phyloP scores from a whole-genome alignment of 1,284 basidiomycete genomes.

The Puccinia hordei region DNA sequence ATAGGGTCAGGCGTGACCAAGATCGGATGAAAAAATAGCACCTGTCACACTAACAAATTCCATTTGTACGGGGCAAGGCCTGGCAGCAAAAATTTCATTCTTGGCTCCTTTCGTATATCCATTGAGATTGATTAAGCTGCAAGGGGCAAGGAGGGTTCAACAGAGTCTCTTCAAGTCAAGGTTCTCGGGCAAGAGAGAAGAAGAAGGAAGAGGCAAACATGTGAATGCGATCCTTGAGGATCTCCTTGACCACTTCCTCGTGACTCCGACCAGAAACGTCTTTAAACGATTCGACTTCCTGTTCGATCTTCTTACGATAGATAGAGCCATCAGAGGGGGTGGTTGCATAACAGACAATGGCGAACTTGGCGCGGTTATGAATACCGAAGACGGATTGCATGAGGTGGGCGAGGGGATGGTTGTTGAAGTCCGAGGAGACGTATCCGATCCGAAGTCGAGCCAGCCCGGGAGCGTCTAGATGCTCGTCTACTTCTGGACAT shows the following conservation, averaged over 20 bases:
- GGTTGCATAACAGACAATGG: conserved; percentile 66
- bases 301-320: conserved; percentile 65
- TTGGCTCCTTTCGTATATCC: conserved; percentile 70
- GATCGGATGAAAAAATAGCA: conserved; percentile 37
- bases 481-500: conserved; percentile 54
- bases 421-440: conserved; percentile 67
- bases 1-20: background rate
- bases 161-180: background rate
- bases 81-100: conserved; percentile 68
- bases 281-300: conserved; percentile 62
- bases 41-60: conserved; percentile 61
- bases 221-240: conserved; percentile 65
- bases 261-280: conserved; percentile 65
- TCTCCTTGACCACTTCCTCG: conserved; percentile 62
- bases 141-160: background rate
- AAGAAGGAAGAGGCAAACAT: conserved; percentile 58
- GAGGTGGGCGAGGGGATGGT: conserved; percentile 68
- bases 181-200: too few relatives aligned
- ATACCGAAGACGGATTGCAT: conserved; percentile 68
- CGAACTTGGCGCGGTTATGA: conserved; percentile 64
- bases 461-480: background rate
- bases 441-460: conserved; percentile 65
- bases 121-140: conserved; percentile 65
- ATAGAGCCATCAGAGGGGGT: conserved; percentile 65
- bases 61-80: conserved; percentile 67